Evolutionary conservation across 495 filamentous ascomycete genomes (phyloP).

Genomic region (Stereocaulon alpinum): DNA sequence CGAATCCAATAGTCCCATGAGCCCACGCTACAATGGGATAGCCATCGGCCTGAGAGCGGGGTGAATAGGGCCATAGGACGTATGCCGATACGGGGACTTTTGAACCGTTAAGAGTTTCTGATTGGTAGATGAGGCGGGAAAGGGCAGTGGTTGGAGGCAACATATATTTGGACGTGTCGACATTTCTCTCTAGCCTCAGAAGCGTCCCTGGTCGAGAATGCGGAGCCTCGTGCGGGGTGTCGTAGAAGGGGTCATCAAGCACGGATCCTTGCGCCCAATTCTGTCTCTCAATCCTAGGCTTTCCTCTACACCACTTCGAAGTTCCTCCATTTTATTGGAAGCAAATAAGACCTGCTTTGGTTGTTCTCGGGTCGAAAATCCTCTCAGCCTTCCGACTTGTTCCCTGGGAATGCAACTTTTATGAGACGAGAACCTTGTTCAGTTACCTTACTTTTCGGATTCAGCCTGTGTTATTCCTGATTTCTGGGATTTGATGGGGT

Average conservation of each 20-base stretch:
- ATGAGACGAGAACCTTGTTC: neutral
- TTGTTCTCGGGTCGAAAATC: neutral
- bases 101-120: conserved; percentile 35
- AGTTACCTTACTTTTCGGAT: neutral
- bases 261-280: conserved; percentile 4
- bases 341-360: neutral
- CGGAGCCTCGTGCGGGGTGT: conserved; percentile 2
- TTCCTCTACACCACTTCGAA: neutral
- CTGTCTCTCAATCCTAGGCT: conserved; percentile 2
- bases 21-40: conserved; percentile 40
- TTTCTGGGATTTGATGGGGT: neutral
- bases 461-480: neutral
- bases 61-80: conserved; percentile 42
- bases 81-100: conserved; percentile 40
- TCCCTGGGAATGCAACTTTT: neutral
- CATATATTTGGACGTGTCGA: conserved; percentile 10
- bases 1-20: conserved; percentile 43
- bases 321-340: neutral
- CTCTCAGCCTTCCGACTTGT: neutral
- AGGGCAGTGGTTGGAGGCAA: conserved; percentile 30
- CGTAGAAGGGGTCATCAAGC: conserved; percentile 9
- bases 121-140: conserved; percentile 41
- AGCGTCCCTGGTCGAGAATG: conserved; percentile 8
- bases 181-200: conserved; percentile 7
- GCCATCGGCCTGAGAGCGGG: conserved; percentile 21